A percentile compares a stretch with the other conserved stretches of the same genome.
Conservation (phyloP, 2,329 filamentous ascomycete species). For the Hypoxylon sp. region DNA sequence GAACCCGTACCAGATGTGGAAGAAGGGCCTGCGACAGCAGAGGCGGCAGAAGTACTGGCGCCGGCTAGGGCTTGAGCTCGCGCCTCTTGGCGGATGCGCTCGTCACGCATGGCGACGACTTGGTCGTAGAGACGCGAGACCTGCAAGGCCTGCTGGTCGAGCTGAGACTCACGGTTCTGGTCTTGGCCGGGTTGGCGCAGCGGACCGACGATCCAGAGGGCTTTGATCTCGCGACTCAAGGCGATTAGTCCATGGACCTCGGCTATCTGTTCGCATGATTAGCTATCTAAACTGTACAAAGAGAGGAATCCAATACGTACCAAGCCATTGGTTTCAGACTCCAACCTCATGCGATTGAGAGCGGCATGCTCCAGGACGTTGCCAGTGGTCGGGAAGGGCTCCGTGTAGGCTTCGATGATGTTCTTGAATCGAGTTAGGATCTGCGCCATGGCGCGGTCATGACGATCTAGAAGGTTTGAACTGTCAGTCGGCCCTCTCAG, state of each 20-base stretch:
- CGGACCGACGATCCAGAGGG: constrained; percentile 59
- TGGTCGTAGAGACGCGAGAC: constrained; percentile 48
- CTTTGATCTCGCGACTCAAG: constrained; percentile 58
- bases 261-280: constrained; percentile 46
- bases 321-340: constrained; percentile 50
- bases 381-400: constrained; percentile 47
- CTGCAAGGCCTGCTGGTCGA: constrained; percentile 49
- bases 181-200: constrained; percentile 55
- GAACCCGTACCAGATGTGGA: not conserved
- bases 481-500: too few relatives aligned
- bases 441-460: constrained; percentile 55
- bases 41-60: not conserved
- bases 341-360: constrained; percentile 52
- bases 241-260: constrained; percentile 55
- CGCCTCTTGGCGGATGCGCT: constrained; percentile 1
- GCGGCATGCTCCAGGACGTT: constrained; percentile 51
- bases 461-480: constrained; percentile 50
- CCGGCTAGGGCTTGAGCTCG: constrained; percentile 2
- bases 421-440: constrained; percentile 56
- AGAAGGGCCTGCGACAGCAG: not conserved
- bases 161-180: constrained; percentile 47
- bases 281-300: not conserved
- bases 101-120: constrained; percentile 41
- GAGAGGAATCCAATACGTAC: constrained; percentile 39
- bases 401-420: constrained; percentile 51